phyloP scores from a whole-genome alignment of 2,329 filamentous ascomycete genomes.

The Pseudogymnoascus sp. region DNA sequence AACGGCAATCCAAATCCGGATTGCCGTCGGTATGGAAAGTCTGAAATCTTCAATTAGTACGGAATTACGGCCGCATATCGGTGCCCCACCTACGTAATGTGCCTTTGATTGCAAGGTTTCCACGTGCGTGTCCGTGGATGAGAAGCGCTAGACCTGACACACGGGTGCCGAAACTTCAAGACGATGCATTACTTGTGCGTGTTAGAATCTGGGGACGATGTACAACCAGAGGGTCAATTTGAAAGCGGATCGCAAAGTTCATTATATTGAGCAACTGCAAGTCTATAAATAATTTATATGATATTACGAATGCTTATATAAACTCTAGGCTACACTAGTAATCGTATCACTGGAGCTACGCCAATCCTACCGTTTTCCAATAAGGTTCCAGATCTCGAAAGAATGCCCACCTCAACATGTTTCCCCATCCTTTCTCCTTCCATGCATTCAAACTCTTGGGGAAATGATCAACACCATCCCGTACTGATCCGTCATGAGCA shows the following conservation, averaged over 20 bases:
- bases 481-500: conserved; percentile 35
- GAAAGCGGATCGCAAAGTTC: not conserved
- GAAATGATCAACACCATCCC: conserved; percentile 36
- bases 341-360: not conserved
- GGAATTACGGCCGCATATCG: not conserved
- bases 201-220: not conserved
- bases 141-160: not conserved
- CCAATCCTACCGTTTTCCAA: not conserved
- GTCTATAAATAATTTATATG: not conserved
- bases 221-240: not conserved
- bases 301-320: not conserved
- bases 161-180: not conserved
- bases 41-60: not conserved
- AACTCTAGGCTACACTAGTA: not conserved
- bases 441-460: conserved; percentile 37
- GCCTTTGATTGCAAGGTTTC: not conserved
- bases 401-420: conserved; percentile 37
- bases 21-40: not conserved
- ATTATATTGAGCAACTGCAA: not conserved
- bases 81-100: not conserved
- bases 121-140: not conserved
- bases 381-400: conserved; percentile 33
- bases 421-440: conserved; percentile 33
- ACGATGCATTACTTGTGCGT: not conserved
- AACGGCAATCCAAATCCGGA: not conserved